Evolutionary conservation across 305 asterid genomes (phyloP), one percentile per base, ranked within the genome.

Genomic region (Coffea humblotiana): DNA sequence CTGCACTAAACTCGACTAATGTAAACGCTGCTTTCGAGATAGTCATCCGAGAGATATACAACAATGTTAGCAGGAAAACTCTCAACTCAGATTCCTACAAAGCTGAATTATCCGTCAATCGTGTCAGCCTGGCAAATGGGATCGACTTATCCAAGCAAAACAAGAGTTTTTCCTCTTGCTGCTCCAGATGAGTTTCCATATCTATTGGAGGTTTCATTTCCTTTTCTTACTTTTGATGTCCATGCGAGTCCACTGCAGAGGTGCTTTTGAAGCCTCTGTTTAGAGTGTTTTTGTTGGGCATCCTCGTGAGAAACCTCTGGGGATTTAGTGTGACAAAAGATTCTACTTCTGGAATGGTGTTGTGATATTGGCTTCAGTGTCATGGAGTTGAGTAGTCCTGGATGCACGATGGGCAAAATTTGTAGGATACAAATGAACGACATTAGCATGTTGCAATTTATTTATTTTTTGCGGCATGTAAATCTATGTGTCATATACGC

Each of bases 71-170:
- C 90, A 68, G 93, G 84, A 92, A 87, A 85, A 81, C 78, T 73
- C 93, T 92, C 82, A 92, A 84, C 83, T 90, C 97, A 29, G 97
- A 92, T 80, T 84, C 97, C 10, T 88, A 92, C 80, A 90, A 92
- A 71, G 92, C 91, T 6, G 92, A 92, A 78, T 78, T 92, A 37
- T 88, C 94, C 6, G 89, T 82, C 67, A 79, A 92, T 73, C 87
- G 97, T 35, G 93, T 92, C 54, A 86, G 86, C 90, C 84, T 90
- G 56, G 77, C 85, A 1, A 78, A 85, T 27, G 85, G 86, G 72
- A 86, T 77, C 3, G 92, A 92, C 85, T 76, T 81, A 80, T 88
- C 94, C 5, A 90, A 90, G 82, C 88, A 89, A 73, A 88, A 86
- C 74, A 81, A 40, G 71, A 78, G 76, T 83, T 43, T 66, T 58